Evolutionary conservation across 2,329 filamentous ascomycete genomes (phyloP).

Genomic region (Bipolaris bicolor): DNA sequence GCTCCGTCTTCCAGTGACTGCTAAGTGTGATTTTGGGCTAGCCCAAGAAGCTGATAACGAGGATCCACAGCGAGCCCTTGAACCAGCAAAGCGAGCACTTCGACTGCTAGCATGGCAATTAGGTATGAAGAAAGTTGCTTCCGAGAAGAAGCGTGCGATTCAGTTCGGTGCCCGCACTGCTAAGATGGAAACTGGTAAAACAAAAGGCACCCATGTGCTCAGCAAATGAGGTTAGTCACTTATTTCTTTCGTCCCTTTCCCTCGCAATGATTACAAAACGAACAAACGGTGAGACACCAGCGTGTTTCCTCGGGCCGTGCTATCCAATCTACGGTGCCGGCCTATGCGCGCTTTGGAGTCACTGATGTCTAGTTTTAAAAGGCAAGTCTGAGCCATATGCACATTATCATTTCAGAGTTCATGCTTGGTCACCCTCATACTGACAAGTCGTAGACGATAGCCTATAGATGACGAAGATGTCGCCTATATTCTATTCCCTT

Average conservation of each 20-base stretch:
- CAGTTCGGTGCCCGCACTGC: slow-evolving; percentile 52
- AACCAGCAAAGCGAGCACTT: slow-evolving; percentile 81
- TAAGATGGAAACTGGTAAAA: slow-evolving; percentile 56
- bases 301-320: slow-evolving; percentile 22
- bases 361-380: slow-evolving; percentile 34
- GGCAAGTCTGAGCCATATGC: slow-evolving; percentile 44
- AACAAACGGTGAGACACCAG: slow-evolving; percentile 37
- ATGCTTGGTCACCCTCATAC: background rate
- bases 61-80: slow-evolving; percentile 56
- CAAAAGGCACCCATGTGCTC: slow-evolving; percentile 55
- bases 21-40: slow-evolving; percentile 85
- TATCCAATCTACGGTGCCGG: slow-evolving; percentile 3
- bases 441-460: background rate
- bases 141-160: slow-evolving; percentile 92
- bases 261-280: slow-evolving; percentile 40
- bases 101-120: slow-evolving; percentile 77
- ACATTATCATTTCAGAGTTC: background rate
- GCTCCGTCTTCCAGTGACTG: slow-evolving; percentile 73
- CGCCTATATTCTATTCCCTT: no score
- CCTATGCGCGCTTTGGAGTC: slow-evolving; percentile 29
- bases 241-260: slow-evolving; percentile 4
- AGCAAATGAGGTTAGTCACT: slow-evolving; percentile 38
- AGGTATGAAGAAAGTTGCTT: slow-evolving; percentile 72
- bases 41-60: slow-evolving; percentile 23
- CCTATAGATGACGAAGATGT: background rate